Evolutionary conservation across 345 rosid species (phyloP), one percentile per base, ranked within the genome.

Genomic region (Syzygium oleosum): DNA sequence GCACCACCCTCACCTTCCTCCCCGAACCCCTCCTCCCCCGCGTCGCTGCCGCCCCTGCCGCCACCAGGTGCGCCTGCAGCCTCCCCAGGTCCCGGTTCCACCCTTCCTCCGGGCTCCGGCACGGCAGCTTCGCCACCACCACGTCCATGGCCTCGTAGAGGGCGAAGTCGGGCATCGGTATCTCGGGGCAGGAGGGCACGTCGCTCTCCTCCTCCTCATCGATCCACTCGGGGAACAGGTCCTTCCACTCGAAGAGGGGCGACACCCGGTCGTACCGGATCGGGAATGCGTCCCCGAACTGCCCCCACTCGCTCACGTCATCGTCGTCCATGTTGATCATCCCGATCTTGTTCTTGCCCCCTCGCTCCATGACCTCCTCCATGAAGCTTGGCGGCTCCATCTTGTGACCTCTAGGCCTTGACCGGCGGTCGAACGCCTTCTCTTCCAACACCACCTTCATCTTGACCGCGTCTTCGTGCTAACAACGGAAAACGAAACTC

Each of bases 141-240:
- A 98, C 23, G 95, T 98, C 99, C 91, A 96, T 23, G 29, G 55
- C 90, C 46, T 89, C 94, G 34, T 92, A 89, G 12, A 29, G 87
- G 27, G 85, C 88, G 52, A 92, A 92, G 86, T 94, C 93, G 1
- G 99, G 98, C 98, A 96, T 96, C 7, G 99, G 98, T 80, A 98
- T 91, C 88, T 96, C 97, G 0, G 99, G 99, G 86, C 99, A 98
- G 19, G 91, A 56, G 2, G 96, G 92, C 27, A 91, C 94, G 7
- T 95, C 96, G 2, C 87, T 90, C 23, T 96, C 97, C 91, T 98
- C 99, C 86, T 98, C 99, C 92, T 98, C 99, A 23, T 98, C 98
- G 53, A 98, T 98, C 99, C 99, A 98, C 88, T 98, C 99, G 0
- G 99, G 99, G 88, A 96, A 98, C 86, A 98, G 87, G 86, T 96